These are phyloP conservation scores for Colletotrichum euphorbiae DNA, from an alignment of 2,329 filamentous ascomycete species.

Conservation along the genomic window DNA sequence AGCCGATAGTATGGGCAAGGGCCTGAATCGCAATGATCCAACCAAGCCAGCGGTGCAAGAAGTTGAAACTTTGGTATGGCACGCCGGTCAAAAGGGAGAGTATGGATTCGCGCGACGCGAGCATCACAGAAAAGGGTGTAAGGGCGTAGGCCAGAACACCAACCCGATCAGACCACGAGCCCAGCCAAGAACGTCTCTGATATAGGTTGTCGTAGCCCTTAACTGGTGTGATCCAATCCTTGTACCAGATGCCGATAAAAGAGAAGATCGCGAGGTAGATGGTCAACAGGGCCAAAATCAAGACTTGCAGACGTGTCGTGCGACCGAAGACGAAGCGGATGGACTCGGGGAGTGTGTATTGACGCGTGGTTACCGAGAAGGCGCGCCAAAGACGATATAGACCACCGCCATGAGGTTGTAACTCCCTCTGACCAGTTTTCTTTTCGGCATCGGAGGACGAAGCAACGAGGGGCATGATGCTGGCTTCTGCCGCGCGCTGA, in stretches of 20 bases:
- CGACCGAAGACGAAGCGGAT: conserved; percentile 71
- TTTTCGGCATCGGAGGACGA: not conserved
- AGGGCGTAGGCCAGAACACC: conserved; percentile 80
- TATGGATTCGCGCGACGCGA: conserved; percentile 77
- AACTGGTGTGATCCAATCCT: conserved; percentile 77
- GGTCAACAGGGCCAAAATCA: conserved; percentile 67
- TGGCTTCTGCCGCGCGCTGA: not conserved
- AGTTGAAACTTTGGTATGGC: conserved; percentile 82
- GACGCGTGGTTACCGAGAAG: not conserved
- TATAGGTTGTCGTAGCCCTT: conserved; percentile 64
- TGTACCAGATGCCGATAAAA: conserved; percentile 76
- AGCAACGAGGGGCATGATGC: not conserved
- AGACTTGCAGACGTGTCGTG: conserved; percentile 75
- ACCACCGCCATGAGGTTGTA: conserved; percentile 28
- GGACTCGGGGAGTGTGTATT: conserved; percentile 71
- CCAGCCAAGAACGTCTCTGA: conserved; percentile 74
- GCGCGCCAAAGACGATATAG: not conserved
- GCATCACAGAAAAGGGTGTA: conserved; percentile 75
- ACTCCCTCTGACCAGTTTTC: not conserved
- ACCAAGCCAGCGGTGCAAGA: conserved; percentile 81
- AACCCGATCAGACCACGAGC: conserved; percentile 76
- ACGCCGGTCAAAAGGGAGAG: conserved; percentile 77
- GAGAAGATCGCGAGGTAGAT: conserved; percentile 75
- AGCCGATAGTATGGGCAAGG: conserved; percentile 76
- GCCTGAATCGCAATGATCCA: conserved; percentile 78